A percentile compares a stretch with the other conserved stretches of the same genome.
phyloP scores from a whole-genome alignment of 2,329 filamentous ascomycete genomes.

The Gaeumannomyces sp. region DNA sequence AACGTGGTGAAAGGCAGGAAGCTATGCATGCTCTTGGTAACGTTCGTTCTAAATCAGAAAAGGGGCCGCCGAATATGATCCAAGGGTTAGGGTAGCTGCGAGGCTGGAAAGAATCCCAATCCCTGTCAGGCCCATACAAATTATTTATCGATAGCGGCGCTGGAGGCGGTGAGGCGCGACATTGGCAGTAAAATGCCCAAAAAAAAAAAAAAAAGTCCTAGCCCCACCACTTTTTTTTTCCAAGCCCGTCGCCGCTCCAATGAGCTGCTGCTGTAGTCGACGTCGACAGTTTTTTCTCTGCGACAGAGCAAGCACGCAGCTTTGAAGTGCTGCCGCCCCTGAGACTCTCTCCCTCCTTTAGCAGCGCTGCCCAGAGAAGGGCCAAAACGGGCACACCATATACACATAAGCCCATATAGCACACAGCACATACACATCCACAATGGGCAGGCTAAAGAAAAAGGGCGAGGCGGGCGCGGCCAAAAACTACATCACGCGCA shows the following conservation, averaged over 20 bases:
- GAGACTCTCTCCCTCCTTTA: background rate
- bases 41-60: too few species aligned
- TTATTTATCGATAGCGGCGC: conserved; percentile 5
- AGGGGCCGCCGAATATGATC: too few species aligned
- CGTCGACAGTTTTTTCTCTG: background rate
- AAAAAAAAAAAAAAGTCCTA: conserved; percentile 23
- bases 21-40: too few species aligned
- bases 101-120: too few species aligned
- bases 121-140: background rate
- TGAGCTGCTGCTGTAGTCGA: background rate
- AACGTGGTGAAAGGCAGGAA: too few species aligned
- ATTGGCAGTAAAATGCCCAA: conserved; percentile 9
- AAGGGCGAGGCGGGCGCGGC: conserved; percentile 88
- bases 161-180: background rate
- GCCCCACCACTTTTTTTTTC: conserved; percentile 4
- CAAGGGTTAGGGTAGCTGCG: too few species aligned
- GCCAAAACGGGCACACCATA: background rate
- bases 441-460: conserved; percentile 78
- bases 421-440: conserved; percentile 18
- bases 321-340: background rate
- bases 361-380: background rate
- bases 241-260: background rate
- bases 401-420: conserved; percentile 1
- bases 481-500: conserved; percentile 97
- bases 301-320: background rate